A percentile compares a stretch with the other conserved stretches of the same genome.
These are phyloP conservation scores for Debaryomyces subglobosus DNA, from an alignment of 1,139 yeast species.

Conservation along the genomic window DNA sequence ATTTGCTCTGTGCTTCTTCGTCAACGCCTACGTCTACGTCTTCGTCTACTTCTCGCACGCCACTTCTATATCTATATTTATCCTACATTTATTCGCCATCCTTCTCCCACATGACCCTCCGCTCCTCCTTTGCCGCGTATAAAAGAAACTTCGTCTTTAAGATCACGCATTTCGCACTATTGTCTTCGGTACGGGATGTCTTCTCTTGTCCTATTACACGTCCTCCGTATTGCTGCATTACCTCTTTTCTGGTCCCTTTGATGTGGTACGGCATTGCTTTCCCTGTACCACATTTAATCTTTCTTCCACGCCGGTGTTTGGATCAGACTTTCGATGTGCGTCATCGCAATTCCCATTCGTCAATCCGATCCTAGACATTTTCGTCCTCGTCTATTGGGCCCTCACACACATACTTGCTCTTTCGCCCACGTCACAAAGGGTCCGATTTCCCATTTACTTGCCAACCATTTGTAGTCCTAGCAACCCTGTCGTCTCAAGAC, in stretches of 20 bases:
- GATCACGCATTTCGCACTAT: not conserved
- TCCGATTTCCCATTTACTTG: not conserved
- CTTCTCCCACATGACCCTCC: not conserved
- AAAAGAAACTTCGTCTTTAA: not conserved
- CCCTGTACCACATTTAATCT: not conserved
- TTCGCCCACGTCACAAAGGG: not conserved
- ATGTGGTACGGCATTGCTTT: not conserved
- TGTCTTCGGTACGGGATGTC: not conserved
- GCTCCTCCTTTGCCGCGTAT: not conserved
- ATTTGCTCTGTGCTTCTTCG: too few species aligned
- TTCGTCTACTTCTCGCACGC: too few species aligned
- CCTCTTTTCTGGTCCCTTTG: not conserved
- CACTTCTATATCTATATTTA: too few species aligned
- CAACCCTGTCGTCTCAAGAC: too few species aligned
- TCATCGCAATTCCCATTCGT: not conserved
- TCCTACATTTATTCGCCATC: too few species aligned
- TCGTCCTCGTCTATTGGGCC: not conserved
- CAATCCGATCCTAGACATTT: not conserved
- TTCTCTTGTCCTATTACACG: not conserved
- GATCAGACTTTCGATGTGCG: not conserved
- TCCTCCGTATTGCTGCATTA: not conserved
- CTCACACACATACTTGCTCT: not conserved
- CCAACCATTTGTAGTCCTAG: too few species aligned
- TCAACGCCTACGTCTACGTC: too few species aligned
- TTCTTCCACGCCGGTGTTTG: not conserved